Conservation (phyloP, 1,139 yeast genomes). For the Blastobotrys buckinghamii region DNA sequence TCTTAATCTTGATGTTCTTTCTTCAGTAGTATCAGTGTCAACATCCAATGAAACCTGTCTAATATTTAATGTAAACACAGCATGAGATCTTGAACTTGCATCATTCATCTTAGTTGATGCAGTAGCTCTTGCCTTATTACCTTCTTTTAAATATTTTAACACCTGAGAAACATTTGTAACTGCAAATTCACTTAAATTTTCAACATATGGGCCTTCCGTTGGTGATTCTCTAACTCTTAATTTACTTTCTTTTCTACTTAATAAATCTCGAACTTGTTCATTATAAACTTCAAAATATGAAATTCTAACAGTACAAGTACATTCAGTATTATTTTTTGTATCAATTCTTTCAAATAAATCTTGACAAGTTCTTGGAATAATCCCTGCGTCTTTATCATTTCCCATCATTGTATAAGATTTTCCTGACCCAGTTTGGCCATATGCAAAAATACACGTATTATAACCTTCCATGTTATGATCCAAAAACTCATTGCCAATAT, state of each 20-base stretch:
- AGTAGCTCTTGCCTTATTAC: slow-evolving; percentile 51
- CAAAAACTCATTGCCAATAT: slow-evolving; percentile 53
- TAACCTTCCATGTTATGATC: slow-evolving; percentile 62
- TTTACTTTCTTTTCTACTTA: slow-evolving; percentile 29
- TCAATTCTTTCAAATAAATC: slow-evolving; percentile 47
- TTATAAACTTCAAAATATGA: slow-evolving; percentile 71
- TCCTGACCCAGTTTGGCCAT: slow-evolving; percentile 76
- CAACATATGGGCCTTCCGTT: slow-evolving; percentile 62
- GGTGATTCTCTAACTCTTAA: slow-evolving; percentile 58
- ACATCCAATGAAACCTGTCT: slow-evolving; percentile 48
- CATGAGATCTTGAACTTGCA: slow-evolving; percentile 61
- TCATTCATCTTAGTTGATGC: slow-evolving; percentile 68
- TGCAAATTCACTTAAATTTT: slow-evolving; percentile 46
- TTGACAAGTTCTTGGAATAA: slow-evolving; percentile 53
- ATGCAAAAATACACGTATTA: slow-evolving; percentile 67
- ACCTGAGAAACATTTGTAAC: slow-evolving; percentile 45
- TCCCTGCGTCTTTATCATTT: slow-evolving; percentile 43
- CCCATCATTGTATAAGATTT: slow-evolving; percentile 78
- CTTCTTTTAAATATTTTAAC: slow-evolving; percentile 38
- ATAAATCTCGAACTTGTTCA: slow-evolving; percentile 59
- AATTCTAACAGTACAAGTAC: slow-evolving; percentile 49
- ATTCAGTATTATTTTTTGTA: slow-evolving; percentile 36
- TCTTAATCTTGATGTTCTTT: slow-evolving; percentile 57
- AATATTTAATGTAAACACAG: slow-evolving; percentile 59
- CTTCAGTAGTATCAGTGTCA: slow-evolving; percentile 45